Evolutionary conservation across 305 asterid genomes (phyloP).

Genomic region (Striga hermonthica): DNA sequence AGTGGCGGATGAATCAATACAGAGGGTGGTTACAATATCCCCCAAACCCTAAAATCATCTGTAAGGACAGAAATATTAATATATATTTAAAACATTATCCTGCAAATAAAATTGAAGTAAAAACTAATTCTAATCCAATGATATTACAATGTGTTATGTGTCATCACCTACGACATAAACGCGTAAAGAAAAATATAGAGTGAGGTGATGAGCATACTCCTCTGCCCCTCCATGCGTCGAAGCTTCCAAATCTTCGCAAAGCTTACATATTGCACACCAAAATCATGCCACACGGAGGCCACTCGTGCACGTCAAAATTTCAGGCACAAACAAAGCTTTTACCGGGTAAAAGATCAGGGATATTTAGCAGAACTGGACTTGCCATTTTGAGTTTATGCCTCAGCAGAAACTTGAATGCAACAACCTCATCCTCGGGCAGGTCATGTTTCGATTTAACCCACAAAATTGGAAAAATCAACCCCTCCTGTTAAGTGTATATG

Average conservation of each 20-base stretch:
- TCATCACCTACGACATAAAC: constrained; percentile 27
- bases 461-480: constrained; percentile 39
- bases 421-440: constrained; percentile 22
- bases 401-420: constrained; percentile 16
- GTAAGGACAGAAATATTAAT: not conserved
- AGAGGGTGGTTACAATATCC: constrained; percentile 30
- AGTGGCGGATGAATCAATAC: constrained; percentile 33
- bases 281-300: constrained; percentile 29
- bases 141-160: constrained; percentile 37
- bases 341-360: constrained; percentile 20
- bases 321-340: constrained; percentile 20
- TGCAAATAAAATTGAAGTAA: constrained; percentile 29
- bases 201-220: constrained; percentile 28
- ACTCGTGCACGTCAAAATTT: constrained; percentile 9
- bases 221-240: constrained; percentile 30
- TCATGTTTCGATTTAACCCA: constrained; percentile 28
- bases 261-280: constrained; percentile 45
- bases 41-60: constrained; percentile 37
- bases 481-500: constrained; percentile 52
- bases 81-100: constrained; percentile 17
- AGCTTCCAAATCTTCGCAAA: constrained; percentile 28
- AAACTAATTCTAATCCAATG: constrained; percentile 43
- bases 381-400: constrained; percentile 19
- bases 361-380: constrained; percentile 15
- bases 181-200: constrained; percentile 1